A percentile compares a stretch with the other conserved stretches of the same genome.
Evolutionary conservation across 2,329 filamentous ascomycete species (phyloP).

Genomic region (Macroventuria anomochaeta): DNA sequence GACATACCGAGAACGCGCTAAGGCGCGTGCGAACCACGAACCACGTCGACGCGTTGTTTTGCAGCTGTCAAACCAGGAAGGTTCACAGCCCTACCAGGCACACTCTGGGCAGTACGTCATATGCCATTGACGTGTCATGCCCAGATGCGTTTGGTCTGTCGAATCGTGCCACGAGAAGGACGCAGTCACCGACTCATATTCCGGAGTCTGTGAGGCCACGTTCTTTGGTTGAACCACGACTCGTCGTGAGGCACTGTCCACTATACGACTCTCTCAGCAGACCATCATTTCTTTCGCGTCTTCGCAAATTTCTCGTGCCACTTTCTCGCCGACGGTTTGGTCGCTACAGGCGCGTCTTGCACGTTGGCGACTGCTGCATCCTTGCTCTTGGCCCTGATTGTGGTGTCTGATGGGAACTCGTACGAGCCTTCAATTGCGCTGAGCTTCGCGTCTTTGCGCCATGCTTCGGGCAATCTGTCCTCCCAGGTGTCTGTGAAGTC

Average conservation of each 20-base stretch:
- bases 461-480: constrained; percentile 47
- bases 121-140: background rate
- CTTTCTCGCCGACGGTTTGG: constrained; percentile 44
- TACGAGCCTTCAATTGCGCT: constrained; percentile 42
- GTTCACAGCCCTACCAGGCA: constrained; percentile 2
- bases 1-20: constrained; percentile 9
- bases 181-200: background rate
- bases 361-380: constrained; percentile 6
- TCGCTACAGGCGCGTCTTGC: constrained; percentile 17
- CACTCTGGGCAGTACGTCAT: background rate
- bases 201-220: constrained; percentile 1
- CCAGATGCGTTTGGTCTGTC: background rate
- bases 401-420: constrained; percentile 42
- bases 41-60: background rate
- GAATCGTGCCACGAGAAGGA: background rate
- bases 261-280: constrained; percentile 14
- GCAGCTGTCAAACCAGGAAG: background rate
- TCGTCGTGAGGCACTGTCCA: constrained; percentile 16
- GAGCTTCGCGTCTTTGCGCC: constrained; percentile 45
- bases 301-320: constrained; percentile 51
- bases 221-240: constrained; percentile 10
- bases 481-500: constrained; percentile 48
- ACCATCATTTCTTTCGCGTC: constrained; percentile 38
- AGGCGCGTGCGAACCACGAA: background rate
- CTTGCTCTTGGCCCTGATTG: constrained; percentile 37